phyloP scores from a whole-genome alignment of 768 basidiomycete species.

The Leccinum boreale region DNA sequence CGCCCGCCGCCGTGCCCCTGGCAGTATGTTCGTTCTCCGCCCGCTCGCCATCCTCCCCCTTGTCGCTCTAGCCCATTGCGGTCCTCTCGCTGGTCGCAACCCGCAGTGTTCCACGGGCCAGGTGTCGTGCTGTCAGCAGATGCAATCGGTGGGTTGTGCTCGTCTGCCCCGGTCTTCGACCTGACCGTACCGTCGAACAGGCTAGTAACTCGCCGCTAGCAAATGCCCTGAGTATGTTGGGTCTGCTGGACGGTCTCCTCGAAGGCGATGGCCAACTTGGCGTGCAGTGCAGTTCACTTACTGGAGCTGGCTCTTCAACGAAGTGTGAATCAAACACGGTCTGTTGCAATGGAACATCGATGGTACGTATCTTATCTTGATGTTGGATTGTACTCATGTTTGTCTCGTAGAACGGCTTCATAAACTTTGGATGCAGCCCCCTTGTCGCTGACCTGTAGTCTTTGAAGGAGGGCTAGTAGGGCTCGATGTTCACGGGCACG shows the following conservation, averaged over 20 bases:
- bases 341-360: conserved; percentile 21
- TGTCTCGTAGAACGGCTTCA: conserved; percentile 17
- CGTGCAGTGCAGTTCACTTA: conserved; percentile 16
- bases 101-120: conserved; percentile 22
- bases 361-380: conserved; percentile 7
- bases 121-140: conserved; percentile 21
- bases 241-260: conserved; percentile 4
- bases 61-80: conserved; percentile 14
- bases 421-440: conserved; percentile 27
- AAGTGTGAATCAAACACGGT: conserved; percentile 18
- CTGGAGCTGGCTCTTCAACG: conserved; percentile 24
- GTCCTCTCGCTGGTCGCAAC: conserved; percentile 24
- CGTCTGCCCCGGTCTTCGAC: neutral
- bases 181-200: conserved; percentile 15
- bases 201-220: conserved; percentile 1
- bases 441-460: conserved; percentile 3
- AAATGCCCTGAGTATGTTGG: neutral
- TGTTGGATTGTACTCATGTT: too few relatives aligned
- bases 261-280: conserved; percentile 12
- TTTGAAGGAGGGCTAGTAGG: conserved; percentile 4
- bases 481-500: neutral
- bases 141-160: conserved; percentile 14
- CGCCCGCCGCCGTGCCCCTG: conserved; percentile 5
- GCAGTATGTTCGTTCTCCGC: conserved; percentile 14
- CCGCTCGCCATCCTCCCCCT: conserved; percentile 17